Evolutionary conservation across 2,329 filamentous ascomycete species (phyloP).

Genomic region (Verticillium isaacii): DNA sequence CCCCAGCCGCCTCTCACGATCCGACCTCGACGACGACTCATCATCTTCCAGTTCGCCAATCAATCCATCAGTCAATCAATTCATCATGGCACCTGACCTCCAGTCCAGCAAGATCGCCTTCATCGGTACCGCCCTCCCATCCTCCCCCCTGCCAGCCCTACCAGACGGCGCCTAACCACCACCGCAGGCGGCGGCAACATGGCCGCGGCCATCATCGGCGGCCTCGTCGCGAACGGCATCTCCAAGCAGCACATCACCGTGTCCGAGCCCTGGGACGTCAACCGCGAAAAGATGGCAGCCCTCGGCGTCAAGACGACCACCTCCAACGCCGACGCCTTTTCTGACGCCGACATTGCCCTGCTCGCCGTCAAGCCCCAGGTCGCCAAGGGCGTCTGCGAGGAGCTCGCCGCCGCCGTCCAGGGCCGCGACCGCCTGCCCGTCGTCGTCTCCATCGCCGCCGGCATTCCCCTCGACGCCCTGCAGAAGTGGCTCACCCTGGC

Average conservation of each 20-base stretch:
- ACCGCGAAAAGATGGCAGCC: slow-evolving; percentile 42
- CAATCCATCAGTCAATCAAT: neutral
- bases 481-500: slow-evolving; percentile 33
- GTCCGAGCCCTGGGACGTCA: slow-evolving; percentile 48
- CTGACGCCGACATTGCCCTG: slow-evolving; percentile 39
- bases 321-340: slow-evolving; percentile 39
- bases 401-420: slow-evolving; percentile 32
- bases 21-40: neutral
- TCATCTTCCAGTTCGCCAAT: neutral
- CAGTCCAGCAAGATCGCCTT: slow-evolving; percentile 7
- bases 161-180: neutral
- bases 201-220: slow-evolving; percentile 47
- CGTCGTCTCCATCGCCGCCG: slow-evolving; percentile 44
- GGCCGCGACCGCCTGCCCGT: slow-evolving; percentile 29
- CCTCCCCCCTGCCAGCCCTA: neutral
- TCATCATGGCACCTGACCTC: slow-evolving; percentile 6
- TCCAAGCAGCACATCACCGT: slow-evolving; percentile 39
- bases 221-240: slow-evolving; percentile 38
- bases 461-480: slow-evolving; percentile 40
- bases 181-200: slow-evolving; percentile 43
- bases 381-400: slow-evolving; percentile 39
- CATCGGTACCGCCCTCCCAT: neutral
- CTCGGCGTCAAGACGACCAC: slow-evolving; percentile 40
- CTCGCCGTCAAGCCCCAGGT: slow-evolving; percentile 49
- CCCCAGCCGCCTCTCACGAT: neutral